Conservation (phyloP, 192 early-diverging fungal genomes). For the Podila horticola region DNA sequence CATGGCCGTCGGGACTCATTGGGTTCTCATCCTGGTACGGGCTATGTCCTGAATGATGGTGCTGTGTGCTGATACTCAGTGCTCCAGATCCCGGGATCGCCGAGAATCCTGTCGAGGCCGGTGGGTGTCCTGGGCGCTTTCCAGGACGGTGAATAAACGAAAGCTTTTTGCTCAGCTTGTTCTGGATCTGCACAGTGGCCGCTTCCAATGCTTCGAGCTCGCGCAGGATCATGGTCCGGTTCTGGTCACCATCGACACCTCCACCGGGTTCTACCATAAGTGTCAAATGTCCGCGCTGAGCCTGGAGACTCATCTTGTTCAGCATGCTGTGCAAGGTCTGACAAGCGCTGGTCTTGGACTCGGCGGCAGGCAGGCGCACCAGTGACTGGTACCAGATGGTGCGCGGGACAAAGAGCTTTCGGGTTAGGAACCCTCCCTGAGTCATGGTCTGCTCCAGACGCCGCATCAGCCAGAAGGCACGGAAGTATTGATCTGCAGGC, state of each 20-base stretch:
- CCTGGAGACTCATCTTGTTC: conserved; percentile 6
- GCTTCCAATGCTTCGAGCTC: conserved; percentile 31
- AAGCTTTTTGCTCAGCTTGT: conserved; percentile 37
- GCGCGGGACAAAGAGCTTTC: conserved; percentile 45
- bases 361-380: conserved; percentile 35
- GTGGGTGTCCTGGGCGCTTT: background rate
- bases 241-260: conserved; percentile 17
- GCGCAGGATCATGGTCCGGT: conserved; percentile 10
- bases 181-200: conserved; percentile 15
- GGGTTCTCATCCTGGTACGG: background rate
- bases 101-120: background rate
- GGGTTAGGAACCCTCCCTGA: conserved; percentile 49
- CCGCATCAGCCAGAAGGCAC: conserved; percentile 56
- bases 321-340: conserved; percentile 16
- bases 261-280: conserved; percentile 16
- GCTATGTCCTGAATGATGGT: background rate
- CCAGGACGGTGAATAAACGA: conserved; percentile 35
- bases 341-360: conserved; percentile 48
- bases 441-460: conserved; percentile 55
- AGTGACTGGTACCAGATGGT: conserved; percentile 47
- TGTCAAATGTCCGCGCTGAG: conserved; percentile 16
- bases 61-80: background rate
- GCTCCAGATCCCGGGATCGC: background rate
- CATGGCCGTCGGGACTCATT: background rate
- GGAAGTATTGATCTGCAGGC: conserved; percentile 42